Base-by-base conservation (phyloP, 768 basidiomycete species). In the Amanita exitialis region DNA sequence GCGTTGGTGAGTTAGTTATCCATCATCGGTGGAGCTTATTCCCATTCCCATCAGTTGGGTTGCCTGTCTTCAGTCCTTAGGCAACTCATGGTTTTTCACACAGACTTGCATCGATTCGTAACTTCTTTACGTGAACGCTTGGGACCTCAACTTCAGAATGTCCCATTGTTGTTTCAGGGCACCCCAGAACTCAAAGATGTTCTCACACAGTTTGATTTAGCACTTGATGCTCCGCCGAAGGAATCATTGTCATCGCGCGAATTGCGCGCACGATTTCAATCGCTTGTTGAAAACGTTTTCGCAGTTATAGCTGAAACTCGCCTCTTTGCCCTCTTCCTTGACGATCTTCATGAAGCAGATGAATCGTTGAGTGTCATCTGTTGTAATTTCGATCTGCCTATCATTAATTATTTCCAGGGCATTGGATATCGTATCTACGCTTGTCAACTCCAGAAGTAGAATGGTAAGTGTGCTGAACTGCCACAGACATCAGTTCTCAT, bases 321-420 rank as follows among this genome's bases (percentile, higher is more conserved):
- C 32, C 63, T 86, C 44, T 79, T 88, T 55, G 83, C 83, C 0
- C 63, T 88, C 46, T 85, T 86, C 57, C 67, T 86, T 39, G 84
- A 86, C 59, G 84, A 86, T 62, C 63, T 86, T 13, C 86, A 88
- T 53, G 83, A 84, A 57, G 84, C 86, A 7, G 80, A 86, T 60
- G 77, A 80, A 53, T 82, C 82, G 77, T 86, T 61, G 35, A 58
- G 57, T 54, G 41, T 25, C 21, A 8, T 23, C 18, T 27, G 27
- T 16, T 2, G 45, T 47, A 49, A 48, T 50, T 49, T 53, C 44
- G 28, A 32, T 27, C 37, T 6, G 34, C 47, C 34, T 43, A n/a
- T 35, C n/a, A 23, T 16, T 44, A 6, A 44, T 43, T 12, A 3
- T 20, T 39, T 20, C 7, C 47, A 85, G 83, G 30, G 80, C 83